Base-by-base conservation (phyloP, 1,284 basidiomycete genomes). In the Ceratobasidium theobromae region DNA sequence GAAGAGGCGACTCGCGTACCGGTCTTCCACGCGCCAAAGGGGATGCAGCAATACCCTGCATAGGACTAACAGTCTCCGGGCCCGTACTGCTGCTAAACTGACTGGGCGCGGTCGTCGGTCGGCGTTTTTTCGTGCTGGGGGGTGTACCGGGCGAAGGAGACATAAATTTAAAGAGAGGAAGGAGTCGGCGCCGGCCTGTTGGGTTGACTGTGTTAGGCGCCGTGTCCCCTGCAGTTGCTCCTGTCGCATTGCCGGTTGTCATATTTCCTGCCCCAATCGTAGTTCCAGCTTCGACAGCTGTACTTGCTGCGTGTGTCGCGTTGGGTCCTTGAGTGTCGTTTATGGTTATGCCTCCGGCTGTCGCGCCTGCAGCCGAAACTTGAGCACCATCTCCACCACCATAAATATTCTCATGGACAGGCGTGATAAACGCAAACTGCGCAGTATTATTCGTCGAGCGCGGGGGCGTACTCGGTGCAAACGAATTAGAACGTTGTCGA, bases 361-460 rank as follows among this genome's bases (percentile, higher is more conserved):
- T 38, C 16, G 35, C 35, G 8, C 35, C 35, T 6, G 6, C 16
- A 8, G 35, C 8, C 8, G 16, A 16, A 6, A 38, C 35, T 16
- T 38, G 8, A 18, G 5, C 43, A 8, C n/a, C n/a, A 9, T 46
- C n/a, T 23, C n/a, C 43, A 18, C 9, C n/a, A 8, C 8, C n/a
- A 6, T 46, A 14, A 6, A 12, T 18, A 18, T 8, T 51, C 18
- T 51, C 48, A 27, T 51, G 28, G 2, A 62, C 57, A 4, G 57
- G 57, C 3, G 57, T 62, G 32, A 62, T 51, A 46, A 62, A 62
- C 41, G 57, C 57, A 62, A 62, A 62, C 57, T 62, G 57, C 14
- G 30, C 46, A 4, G 57, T 62, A 21, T 62, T 62, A 28, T 62
- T 62, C 11, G 57, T 62, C 30, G 57, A 62, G 16, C 57, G 57